Base-by-base conservation (phyloP, 2,329 filamentous ascomycete genomes). In the Hymenoscyphus occultus region DNA sequence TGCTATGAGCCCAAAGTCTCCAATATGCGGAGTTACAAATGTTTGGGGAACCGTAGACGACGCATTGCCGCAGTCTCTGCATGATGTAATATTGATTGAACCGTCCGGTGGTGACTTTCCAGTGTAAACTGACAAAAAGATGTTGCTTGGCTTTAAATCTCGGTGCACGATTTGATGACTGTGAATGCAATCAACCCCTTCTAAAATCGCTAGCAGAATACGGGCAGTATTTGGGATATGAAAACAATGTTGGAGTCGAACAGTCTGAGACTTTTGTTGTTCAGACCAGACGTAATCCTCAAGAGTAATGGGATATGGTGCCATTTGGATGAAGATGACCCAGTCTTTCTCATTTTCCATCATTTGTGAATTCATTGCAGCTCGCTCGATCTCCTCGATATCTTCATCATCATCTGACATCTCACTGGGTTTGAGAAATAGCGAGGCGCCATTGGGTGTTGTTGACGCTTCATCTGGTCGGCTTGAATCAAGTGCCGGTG, bases 131-230 rank as follows among this genome's bases (percentile, higher is more conserved):
- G 83, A 84, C 0, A 90, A 77, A 74, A 90, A 89, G 35, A 90
- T 84, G 69, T 90, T 90, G 2, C 83, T 85, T 0, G 88, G 88
- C 71, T 90, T 90, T 28, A 90, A 78, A 71, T 90, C 88, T 10
- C 87, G 84, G 70, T 90, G 88, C 0, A 89, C 81, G 59, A 90
- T 83, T 5, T 81, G 80, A 65, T 85, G 80, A 0, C 78, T 76
- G 70, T 90, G 88, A 1, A 90, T 79, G 70, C 90, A 90, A 64
- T 87, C 81, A 2, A 90, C 82, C 1, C 87, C 88, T 9, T 86
- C 83, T 1, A 89, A 76, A 39, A 90, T 83, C 1, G 81, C 81
- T 13, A 83, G 75, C n/a, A 90, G 78, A 1, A 90, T 77, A 39
- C 80, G 79, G 2, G 89, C 72, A 0, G 86, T 84, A 0, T 86